Conservation (phyloP, 306 rosid species). For the Urtica urens region DNA sequence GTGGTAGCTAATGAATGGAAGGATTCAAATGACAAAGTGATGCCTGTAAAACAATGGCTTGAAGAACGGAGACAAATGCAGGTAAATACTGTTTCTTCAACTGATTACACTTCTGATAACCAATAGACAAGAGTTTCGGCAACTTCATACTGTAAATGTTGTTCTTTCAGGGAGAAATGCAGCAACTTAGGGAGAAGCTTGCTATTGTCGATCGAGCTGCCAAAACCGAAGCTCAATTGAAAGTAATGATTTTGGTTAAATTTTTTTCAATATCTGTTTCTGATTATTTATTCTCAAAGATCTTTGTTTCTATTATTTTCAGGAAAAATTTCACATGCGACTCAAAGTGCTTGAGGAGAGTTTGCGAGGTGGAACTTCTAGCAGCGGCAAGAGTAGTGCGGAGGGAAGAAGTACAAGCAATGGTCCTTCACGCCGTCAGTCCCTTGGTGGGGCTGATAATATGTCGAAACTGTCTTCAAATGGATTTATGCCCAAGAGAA, state of each 20-base stretch:
- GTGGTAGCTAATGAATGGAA: slow-evolving; percentile 99
- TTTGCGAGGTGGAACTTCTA: slow-evolving; percentile 65
- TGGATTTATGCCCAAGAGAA: slow-evolving; percentile 74
- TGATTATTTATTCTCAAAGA: neutral
- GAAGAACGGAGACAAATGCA: slow-evolving; percentile 92
- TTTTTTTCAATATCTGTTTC: neutral
- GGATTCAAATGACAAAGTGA: slow-evolving; percentile 93
- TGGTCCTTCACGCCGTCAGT: slow-evolving; percentile 94
- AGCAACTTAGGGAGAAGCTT: slow-evolving; percentile 94
- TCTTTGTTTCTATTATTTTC: slow-evolving; percentile 13
- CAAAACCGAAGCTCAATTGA: slow-evolving; percentile 85
- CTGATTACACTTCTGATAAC: neutral
- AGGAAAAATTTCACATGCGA: slow-evolving; percentile 11
- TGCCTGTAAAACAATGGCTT: slow-evolving; percentile 99
- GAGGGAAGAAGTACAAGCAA: slow-evolving; percentile 76
- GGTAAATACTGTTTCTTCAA: slow-evolving; percentile 18
- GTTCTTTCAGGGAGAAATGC: slow-evolving; percentile 77
- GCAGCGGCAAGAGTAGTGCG: slow-evolving; percentile 55
- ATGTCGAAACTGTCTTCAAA: slow-evolving; percentile 60
- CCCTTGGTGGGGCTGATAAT: slow-evolving; percentile 92
- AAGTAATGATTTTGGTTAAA: slow-evolving; percentile 61
- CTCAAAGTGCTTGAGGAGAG: slow-evolving; percentile 80
- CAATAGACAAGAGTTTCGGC: slow-evolving; percentile 1
- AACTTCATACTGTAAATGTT: slow-evolving; percentile 10
- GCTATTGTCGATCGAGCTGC: slow-evolving; percentile 75